Base-by-base conservation (phyloP, 345 rosid genomes). In the Brassica incana region DNA sequence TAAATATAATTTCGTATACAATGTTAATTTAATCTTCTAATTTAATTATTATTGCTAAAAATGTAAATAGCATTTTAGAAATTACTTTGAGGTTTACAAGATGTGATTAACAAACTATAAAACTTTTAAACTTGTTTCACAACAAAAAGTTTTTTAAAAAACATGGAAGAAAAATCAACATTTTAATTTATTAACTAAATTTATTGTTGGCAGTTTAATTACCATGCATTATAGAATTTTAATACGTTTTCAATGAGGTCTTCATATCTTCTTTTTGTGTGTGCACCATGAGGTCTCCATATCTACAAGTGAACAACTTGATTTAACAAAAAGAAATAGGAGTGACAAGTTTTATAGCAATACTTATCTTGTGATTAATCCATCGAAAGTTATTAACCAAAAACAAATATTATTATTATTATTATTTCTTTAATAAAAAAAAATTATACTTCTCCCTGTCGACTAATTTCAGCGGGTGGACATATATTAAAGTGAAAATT, bases 401-500 rank as follows among this genome's bases (percentile, higher is more conserved):
- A 20, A 38, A 23, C 14, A 8, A n/a, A 6, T 2, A 56, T 5
- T 9, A 10, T 43, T 43, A 43, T 10, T 38, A 38, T 8, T 43
- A 33, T 40, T 40, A 40, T 40, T 40, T 38, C 8, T 38, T 16
- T 65, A 48, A 35, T 65, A 56, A 54, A 35, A 23, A 38, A 60
- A 2, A 8, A 25, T 15, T 5, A 56, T 5, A 52, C 12, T 52
- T 38, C 43, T 11, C 65, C 35, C 4, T 23, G 16, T 35, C 60
- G 16, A 54, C 23, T 75, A 66, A 32, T 23, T 23, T 35, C 3
- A 58, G 64, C 12, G 5, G 59, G 50, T 79, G 83, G 71, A 68
- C 72, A 58, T 78, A 75, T 65, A 80, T 50, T 50, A 62, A 65
- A 74, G 70, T 52, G 66, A 66, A 61, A 29, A 67, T 59, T 67